A percentile compares a stretch with the other conserved stretches of the same genome.
Evolutionary conservation across 1,284 basidiomycete species (phyloP).

Genomic region (Malassezia slooffiae): DNA sequence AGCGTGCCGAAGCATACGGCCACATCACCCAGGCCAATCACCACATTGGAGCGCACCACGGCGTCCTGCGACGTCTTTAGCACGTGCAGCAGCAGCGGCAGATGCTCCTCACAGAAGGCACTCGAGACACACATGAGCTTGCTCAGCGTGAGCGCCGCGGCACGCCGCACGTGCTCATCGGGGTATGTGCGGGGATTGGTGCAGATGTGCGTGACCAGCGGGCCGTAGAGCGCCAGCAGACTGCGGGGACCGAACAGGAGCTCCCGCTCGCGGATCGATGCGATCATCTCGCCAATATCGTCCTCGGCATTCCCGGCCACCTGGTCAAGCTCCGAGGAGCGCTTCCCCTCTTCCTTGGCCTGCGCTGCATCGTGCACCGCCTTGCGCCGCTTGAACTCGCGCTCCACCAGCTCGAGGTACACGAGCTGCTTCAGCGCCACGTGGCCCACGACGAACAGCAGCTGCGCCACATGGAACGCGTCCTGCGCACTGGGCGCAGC

Average conservation of each 20-base stretch:
- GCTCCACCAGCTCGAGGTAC: constrained; percentile 88
- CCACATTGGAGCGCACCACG: constrained; percentile 83
- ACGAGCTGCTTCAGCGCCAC: constrained; percentile 96
- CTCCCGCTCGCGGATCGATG: constrained; percentile 71
- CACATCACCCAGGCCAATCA: constrained; percentile 92
- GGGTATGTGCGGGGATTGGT: constrained; percentile 52
- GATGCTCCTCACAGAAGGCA: constrained; percentile 80
- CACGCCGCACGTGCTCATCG: constrained; percentile 66
- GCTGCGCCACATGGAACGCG: constrained; percentile 74
- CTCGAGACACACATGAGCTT: constrained; percentile 95
- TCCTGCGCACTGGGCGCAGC: constrained; percentile 4
- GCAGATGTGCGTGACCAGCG: constrained; percentile 78
- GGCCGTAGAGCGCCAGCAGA: constrained; percentile 72
- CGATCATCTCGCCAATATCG: constrained; percentile 87
- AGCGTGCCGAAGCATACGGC: constrained; percentile 92
- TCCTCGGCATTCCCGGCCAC: constrained; percentile 96
- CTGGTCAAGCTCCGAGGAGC: constrained; percentile 65
- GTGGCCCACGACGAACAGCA: constrained; percentile 88
- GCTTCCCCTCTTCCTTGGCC: constrained; percentile 51
- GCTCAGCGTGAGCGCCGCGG: constrained; percentile 77
- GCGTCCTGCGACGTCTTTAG: constrained; percentile 80
- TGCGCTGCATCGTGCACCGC: constrained; percentile 59
- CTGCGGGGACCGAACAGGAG: constrained; percentile 75
- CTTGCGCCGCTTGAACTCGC: constrained; percentile 92
- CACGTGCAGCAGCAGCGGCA: constrained; percentile 80